Base-by-base conservation (phyloP, 345 rosid genomes). In the Populus davidiana region DNA sequence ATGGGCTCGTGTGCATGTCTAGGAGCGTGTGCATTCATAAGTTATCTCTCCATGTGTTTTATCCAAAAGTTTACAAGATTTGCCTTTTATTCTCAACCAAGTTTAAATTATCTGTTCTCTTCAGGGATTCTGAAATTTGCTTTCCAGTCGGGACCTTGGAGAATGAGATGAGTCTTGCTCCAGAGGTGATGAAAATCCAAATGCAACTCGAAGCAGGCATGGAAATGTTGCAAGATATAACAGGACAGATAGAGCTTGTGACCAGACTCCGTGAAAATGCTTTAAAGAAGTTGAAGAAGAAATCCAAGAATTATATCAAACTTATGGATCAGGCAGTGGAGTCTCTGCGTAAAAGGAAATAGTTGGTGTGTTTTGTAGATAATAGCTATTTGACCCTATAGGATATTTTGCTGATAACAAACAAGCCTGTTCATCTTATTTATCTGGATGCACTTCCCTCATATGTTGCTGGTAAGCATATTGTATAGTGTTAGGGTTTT, bases 71-170 rank as follows among this genome's bases (percentile, higher is more conserved):
- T 27, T 25, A 5, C 23, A 16, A 16, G 18, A 49, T 23, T 38
- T 56, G n/a, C 41, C n/a, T n/a, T 21, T 2, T 49, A 11, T 33
- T 14, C 20, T 41, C 35, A 2, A 27, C 52, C 41, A 31, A 49
- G 12, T 27, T 27, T 35, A 16, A 18, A 61, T 25, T 7, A 17
- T 47, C 52, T 63, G n/a, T 6, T 21, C 4, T 59, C 21, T 80
- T 54, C 78, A 86, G 92, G 88, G 69, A 68, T 50, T 88, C 89
- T 0, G 82, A 72, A 13, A 79, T 89, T 23, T 79, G 85, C 75
- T 89, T 89, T 70, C 90, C 86, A 2, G 87, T 83, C 29, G 67
- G 12, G 0, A 2, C 36, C 7, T 56, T 70, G 1, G 80, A 66
- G 1, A 65, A 56, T 35, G 81, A 66, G 36, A 31, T 5, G 31